Evolutionary conservation across 2,329 filamentous ascomycete genomes (phyloP).

Genomic region (Blastomyces emzantsi): DNA sequence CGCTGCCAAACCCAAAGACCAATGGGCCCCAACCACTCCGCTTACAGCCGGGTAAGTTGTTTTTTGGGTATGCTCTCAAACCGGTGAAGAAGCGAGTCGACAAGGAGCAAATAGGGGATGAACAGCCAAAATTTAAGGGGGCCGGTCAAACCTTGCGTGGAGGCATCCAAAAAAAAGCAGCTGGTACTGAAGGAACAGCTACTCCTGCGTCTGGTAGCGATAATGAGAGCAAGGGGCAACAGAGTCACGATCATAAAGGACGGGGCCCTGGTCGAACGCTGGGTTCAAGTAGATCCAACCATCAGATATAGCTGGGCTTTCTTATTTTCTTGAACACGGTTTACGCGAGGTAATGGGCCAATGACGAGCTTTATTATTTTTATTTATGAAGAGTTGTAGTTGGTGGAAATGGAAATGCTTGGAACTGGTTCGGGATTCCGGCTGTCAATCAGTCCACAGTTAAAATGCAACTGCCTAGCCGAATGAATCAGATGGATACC

Average conservation of each 20-base stretch:
- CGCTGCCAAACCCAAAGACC: slow-evolving; percentile 41
- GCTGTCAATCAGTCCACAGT: no score
- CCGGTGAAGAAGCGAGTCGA: slow-evolving; percentile 68
- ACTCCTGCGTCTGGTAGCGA: slow-evolving; percentile 34
- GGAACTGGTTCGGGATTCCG: no score
- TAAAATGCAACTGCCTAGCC: no score
- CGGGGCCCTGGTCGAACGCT: slow-evolving; percentile 11
- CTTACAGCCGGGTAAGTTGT: slow-evolving; percentile 79
- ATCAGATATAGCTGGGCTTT: neutral
- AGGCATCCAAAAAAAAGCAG: slow-evolving; percentile 49
- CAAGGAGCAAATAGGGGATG: slow-evolving; percentile 49
- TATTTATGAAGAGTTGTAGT: no score
- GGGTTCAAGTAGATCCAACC: slow-evolving; percentile 11
- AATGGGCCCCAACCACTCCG: slow-evolving; percentile 83
- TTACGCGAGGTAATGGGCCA: no score
- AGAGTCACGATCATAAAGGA: slow-evolving; percentile 8
- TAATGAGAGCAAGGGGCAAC: slow-evolving; percentile 22
- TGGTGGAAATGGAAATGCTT: no score
- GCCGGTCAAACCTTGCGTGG: slow-evolving; percentile 70
- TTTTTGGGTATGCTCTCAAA: slow-evolving; percentile 92
- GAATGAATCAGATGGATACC: no score
- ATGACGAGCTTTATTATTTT: no score
- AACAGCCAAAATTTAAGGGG: slow-evolving; percentile 69
- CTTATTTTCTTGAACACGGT: neutral
- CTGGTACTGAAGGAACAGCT: slow-evolving; percentile 16